Evolutionary conservation across 2,329 filamentous ascomycete species (phyloP), one percentile per base, ranked within the genome.

Genomic region (Paecilomyces sp.): DNA sequence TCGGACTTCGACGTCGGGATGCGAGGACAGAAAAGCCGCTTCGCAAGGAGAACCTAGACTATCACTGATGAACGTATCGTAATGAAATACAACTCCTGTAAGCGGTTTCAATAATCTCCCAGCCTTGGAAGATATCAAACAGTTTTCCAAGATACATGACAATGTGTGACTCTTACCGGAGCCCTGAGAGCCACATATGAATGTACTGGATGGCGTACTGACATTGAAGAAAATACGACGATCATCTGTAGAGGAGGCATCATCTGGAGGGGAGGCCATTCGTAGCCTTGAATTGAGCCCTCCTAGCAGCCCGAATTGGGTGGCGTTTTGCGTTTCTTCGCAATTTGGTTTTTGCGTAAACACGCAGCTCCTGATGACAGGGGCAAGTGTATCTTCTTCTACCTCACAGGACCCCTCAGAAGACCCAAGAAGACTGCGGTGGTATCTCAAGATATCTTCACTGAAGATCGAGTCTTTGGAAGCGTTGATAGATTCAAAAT

Each of bases 51-150:
- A 75, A 12, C 81, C 81, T 1, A 77, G 72, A 0, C 68, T 65
- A 52, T 82, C 79, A 0, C 78, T 82, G 11, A 78, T 76, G 61
- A 83, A 84, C 0, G 78, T 79, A 63, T 87, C 85, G 60, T 86
- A 89, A 62, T 89, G 85, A 55, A 89, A 88, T 0, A 89, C 81
- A 0, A 89, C 71, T 0, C 83, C 85, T 0, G 84, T 83, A 0
- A 88, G 72, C 3, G 33, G 33, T 6, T 36, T 36, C 9, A 4
- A 15, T 12, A 36, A 15, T 8, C 3, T 36, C 3, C 80, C 82
- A 0, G 81, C 73, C 0, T 69, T 65, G 0, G 76, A 81, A 0
- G 69, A 64, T 0, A 85, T 71, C 0, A 88, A 72, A 36, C 81
- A 86, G 62, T 84, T 85, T 66, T 88, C 85, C 0, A 81, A 68